Percentiles rank a stretch among this genome's conserved stretches.
Conservation (phyloP, 108 stramenopile species). For the Chaetoceros muelleri region DNA sequence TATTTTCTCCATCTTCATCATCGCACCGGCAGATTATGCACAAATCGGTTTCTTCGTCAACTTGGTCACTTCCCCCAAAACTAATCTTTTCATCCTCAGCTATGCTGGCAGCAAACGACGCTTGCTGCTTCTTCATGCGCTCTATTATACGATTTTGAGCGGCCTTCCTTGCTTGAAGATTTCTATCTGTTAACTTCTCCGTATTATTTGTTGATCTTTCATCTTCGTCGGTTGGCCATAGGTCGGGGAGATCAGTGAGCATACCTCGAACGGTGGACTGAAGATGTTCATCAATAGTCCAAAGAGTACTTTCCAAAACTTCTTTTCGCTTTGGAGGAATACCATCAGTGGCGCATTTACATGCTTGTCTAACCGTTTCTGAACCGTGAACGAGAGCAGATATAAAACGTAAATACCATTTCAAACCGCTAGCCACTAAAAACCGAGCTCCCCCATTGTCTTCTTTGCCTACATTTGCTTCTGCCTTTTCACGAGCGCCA, state of each 20-base stretch:
- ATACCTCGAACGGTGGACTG: slow-evolving; percentile 42
- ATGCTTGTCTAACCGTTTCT: slow-evolving; percentile 44
- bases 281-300: slow-evolving; percentile 38
- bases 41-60: slow-evolving; percentile 56
- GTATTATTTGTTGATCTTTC: slow-evolving; percentile 21
- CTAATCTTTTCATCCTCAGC: slow-evolving; percentile 22
- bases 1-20: slow-evolving; percentile 72
- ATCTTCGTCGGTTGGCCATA: slow-evolving; percentile 54
- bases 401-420: slow-evolving; percentile 78
- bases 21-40: slow-evolving; percentile 88
- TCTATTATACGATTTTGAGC: slow-evolving; percentile 68
- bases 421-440: slow-evolving; percentile 66
- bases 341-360: slow-evolving; percentile 59
- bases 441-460: slow-evolving; percentile 75
- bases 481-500: slow-evolving; percentile 26
- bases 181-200: slow-evolving; percentile 31
- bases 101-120: slow-evolving; percentile 65
- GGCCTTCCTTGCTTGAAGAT: slow-evolving; percentile 63
- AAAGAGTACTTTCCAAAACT: slow-evolving; percentile 6
- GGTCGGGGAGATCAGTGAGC: slow-evolving; percentile 55
- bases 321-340: slow-evolving; percentile 23
- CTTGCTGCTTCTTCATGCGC: slow-evolving; percentile 74
- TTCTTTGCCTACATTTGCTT: slow-evolving; percentile 32
- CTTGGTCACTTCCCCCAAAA: slow-evolving; percentile 24
- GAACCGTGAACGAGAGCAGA: slow-evolving; percentile 74